Percentiles rank a stretch among this genome's conserved stretches.
Conservation (phyloP, 1,284 basidiomycete genomes). For the Microbotryum silenes-acaulis region DNA sequence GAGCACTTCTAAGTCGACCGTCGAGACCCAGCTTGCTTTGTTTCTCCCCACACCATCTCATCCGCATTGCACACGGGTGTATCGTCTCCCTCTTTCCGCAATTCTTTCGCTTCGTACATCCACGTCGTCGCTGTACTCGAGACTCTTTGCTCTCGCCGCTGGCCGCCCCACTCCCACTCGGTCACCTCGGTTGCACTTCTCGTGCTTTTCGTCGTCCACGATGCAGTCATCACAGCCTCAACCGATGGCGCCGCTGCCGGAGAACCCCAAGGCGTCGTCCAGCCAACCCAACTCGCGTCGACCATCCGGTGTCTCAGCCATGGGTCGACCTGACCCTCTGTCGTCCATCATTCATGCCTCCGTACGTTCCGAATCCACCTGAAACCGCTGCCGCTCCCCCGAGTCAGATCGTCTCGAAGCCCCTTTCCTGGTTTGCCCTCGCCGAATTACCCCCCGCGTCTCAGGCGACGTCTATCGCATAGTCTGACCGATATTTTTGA, state of each 20-base stretch:
- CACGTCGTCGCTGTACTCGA: too few species aligned
- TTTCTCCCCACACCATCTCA: too few species aligned
- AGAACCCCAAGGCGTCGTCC: conserved; percentile 14
- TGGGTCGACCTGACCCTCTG: conserved; percentile 23
- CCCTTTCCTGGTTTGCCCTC: neutral
- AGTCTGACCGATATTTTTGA: too few species aligned
- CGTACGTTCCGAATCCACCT: neutral
- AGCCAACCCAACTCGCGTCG: conserved; percentile 13
- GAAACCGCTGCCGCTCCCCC: neutral
- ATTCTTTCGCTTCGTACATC: too few species aligned
- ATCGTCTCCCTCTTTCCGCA: too few species aligned
- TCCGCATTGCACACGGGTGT: too few species aligned
- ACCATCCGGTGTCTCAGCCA: conserved; percentile 11
- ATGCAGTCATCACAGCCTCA: neutral
- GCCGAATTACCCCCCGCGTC: neutral
- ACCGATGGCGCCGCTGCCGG: conserved; percentile 10
- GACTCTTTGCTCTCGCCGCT: too few species aligned
- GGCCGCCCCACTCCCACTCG: too few species aligned
- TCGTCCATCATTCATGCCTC: conserved; percentile 25
- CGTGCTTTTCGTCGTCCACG: too few species aligned
- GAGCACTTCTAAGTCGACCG: too few species aligned
- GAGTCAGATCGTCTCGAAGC: neutral
- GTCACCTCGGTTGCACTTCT: too few species aligned
- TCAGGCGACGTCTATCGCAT: neutral
- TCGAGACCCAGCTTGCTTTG: too few species aligned